Percentiles rank a stretch among this genome's conserved stretches.
phyloP scores from a whole-genome alignment of 176 grass and related monocot genomes.

The Avena eriantha region DNA sequence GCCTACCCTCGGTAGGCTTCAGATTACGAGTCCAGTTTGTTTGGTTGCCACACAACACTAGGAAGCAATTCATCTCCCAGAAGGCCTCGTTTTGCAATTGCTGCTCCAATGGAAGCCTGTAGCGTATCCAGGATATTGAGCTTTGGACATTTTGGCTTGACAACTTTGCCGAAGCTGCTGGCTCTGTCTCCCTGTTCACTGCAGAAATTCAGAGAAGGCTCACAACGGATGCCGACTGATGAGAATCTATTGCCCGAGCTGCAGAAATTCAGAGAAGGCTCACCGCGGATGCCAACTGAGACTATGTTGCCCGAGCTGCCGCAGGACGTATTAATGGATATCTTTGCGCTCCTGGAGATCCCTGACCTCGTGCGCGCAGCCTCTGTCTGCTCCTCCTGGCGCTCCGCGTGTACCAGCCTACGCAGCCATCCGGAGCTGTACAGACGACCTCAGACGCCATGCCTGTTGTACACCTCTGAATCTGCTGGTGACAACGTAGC shows the following conservation, averaged over 20 bases:
- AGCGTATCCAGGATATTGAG: background rate
- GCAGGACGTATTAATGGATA: background rate
- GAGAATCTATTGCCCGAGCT: background rate
- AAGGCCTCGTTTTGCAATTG: background rate
- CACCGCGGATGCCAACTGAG: no score
- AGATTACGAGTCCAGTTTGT: background rate
- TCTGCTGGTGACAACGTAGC: constrained; percentile 6
- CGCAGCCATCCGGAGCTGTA: constrained; percentile 1
- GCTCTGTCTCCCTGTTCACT: background rate
- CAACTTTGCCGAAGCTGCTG: background rate
- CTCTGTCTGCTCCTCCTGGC: constrained; percentile 1
- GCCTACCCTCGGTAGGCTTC: background rate
- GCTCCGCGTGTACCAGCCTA: background rate
- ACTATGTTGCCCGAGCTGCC: background rate
- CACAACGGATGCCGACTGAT: no score
- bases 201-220: no score
- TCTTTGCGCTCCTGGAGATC: background rate
- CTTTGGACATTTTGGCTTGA: background rate
- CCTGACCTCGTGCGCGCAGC: background rate
- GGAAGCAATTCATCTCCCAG: background rate
- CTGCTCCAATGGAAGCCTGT: background rate
- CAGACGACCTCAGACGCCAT: constrained; percentile 2
- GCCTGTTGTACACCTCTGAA: background rate
- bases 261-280: background rate
- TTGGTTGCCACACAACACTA: background rate